Evolutionary conservation across 2,329 filamentous ascomycete species (phyloP).

Genomic region (Sarocladium oryzae): DNA sequence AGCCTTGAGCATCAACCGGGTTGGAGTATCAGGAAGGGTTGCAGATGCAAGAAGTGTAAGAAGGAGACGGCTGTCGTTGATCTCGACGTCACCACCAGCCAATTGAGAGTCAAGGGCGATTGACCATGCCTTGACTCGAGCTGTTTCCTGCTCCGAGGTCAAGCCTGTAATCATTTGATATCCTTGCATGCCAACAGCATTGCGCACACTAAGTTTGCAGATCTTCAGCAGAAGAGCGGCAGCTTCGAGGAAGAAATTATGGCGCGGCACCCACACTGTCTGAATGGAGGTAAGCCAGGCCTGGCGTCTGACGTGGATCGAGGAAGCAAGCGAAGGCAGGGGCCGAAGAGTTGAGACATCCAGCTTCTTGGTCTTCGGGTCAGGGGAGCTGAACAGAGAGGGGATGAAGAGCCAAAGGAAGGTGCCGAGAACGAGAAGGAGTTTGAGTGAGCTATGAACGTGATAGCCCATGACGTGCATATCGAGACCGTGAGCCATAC

Average conservation of each 20-base stretch:
- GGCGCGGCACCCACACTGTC: conserved; percentile 83
- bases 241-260: conserved; percentile 80
- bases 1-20: conserved; percentile 83
- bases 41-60: conserved; percentile 83
- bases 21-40: conserved; percentile 77
- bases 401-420: conserved; percentile 51
- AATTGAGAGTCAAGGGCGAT: conserved; percentile 92
- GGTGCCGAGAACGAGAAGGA: conserved; percentile 45
- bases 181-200: conserved; percentile 66
- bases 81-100: conserved; percentile 81
- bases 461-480: conserved; percentile 50
- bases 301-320: conserved; percentile 77
- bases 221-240: conserved; percentile 75
- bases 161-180: conserved; percentile 76
- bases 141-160: conserved; percentile 77
- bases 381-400: conserved; percentile 37
- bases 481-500: conserved; percentile 40
- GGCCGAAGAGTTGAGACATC: conserved; percentile 39
- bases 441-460: conserved; percentile 45
- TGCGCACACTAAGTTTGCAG: conserved; percentile 72
- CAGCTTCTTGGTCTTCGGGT: conserved; percentile 45
- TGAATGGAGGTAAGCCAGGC: conserved; percentile 93
- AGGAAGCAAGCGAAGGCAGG: conserved; percentile 69
- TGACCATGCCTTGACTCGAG: conserved; percentile 83
- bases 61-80: conserved; percentile 79